A percentile compares a stretch with the other conserved stretches of the same genome.
Conservation (phyloP, 1,284 basidiomycete genomes). For the Fomitiporia mediterranea region DNA sequence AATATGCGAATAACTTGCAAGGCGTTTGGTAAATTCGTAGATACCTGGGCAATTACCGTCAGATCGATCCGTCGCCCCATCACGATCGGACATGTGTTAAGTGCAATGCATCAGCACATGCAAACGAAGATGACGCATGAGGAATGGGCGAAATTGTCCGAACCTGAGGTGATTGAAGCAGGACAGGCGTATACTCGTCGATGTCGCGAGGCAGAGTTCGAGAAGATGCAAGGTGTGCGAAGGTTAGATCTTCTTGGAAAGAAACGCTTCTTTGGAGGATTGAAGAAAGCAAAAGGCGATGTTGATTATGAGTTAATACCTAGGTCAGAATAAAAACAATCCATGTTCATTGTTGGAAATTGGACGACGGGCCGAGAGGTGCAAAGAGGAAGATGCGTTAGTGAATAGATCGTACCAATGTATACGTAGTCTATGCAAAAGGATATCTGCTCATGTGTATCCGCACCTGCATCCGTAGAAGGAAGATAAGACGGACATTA, state of each 20-base stretch:
- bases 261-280: conserved; percentile 13
- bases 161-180: background rate
- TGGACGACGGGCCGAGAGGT: too few species aligned
- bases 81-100: conserved; percentile 8
- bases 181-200: conserved; percentile 17
- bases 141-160: conserved; percentile 14
- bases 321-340: conserved; percentile 8
- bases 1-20: conserved; percentile 10
- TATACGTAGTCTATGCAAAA: too few species aligned
- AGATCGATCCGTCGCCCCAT: conserved; percentile 6
- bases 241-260: conserved; percentile 17
- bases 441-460: too few species aligned
- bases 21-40: conserved; percentile 4
- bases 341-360: too few species aligned
- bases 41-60: conserved; percentile 10
- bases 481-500: too few species aligned
- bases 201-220: conserved; percentile 8
- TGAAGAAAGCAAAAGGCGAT: conserved; percentile 7
- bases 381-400: too few species aligned
- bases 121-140: conserved; percentile 14
- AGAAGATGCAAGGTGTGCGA: conserved; percentile 12
- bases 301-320: conserved; percentile 10
- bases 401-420: too few species aligned
- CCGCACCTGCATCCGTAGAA: too few species aligned
- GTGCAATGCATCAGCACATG: background rate